phyloP scores from a whole-genome alignment of 345 rosid species.

The Populus deltoides region DNA sequence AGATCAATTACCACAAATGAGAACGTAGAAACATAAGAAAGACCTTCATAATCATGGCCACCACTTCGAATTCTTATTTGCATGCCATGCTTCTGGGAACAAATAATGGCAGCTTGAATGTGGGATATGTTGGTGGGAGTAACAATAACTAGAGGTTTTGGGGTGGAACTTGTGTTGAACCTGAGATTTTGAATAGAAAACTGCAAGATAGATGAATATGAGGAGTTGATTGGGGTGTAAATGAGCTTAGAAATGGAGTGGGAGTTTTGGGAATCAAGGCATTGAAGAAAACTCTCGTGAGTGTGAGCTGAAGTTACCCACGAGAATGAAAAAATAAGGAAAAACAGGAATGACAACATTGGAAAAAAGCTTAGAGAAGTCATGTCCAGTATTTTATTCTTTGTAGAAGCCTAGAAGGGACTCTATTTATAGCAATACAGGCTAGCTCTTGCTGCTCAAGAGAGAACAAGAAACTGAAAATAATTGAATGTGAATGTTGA shows the following conservation, averaged over 20 bases:
- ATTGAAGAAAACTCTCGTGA: background rate
- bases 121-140: background rate
- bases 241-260: background rate
- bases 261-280: background rate
- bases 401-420: background rate
- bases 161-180: background rate
- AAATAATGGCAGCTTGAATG: background rate
- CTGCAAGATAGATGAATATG: background rate
- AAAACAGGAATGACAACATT: background rate
- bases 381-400: too few relatives aligned
- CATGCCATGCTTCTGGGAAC: background rate
- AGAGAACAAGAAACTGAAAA: too few relatives aligned
- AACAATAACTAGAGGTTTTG: background rate
- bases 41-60: background rate
- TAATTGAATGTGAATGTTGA: too few relatives aligned
- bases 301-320: background rate
- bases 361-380: background rate
- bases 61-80: background rate
- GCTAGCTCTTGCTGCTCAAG: too few relatives aligned
- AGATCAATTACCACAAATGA: background rate
- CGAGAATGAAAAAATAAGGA: background rate
- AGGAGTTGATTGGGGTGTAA: background rate
- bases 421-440: background rate
- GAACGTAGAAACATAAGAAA: background rate
- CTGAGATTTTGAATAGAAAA: background rate